Percentiles rank a stretch among this genome's conserved stretches.
These are phyloP conservation scores for Russula emetica DNA, from an alignment of 768 basidiomycete species.

Conservation along the genomic window DNA sequence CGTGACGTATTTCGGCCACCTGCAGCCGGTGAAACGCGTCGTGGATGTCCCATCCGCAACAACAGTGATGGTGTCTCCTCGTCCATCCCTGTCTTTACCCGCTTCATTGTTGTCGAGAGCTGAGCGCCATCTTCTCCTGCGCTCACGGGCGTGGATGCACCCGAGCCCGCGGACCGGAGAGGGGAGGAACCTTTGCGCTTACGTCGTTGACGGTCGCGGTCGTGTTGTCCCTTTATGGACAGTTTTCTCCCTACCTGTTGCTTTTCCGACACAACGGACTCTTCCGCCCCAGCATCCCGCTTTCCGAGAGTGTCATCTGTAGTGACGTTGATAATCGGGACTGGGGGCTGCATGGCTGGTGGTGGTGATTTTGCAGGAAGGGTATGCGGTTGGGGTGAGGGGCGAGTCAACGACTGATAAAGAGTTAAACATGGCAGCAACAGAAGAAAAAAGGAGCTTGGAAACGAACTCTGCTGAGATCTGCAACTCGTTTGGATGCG, in stretches of 20 bases:
- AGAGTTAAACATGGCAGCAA: constrained; percentile 1
- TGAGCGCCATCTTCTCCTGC: not conserved
- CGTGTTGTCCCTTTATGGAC: constrained; percentile 21
- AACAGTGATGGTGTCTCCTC: constrained; percentile 20
- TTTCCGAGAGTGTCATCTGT: not conserved
- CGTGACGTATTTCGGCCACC: not conserved
- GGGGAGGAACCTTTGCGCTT: constrained; percentile 1
- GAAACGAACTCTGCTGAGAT: constrained; percentile 27
- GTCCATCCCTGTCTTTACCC: constrained; percentile 8
- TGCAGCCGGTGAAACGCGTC: not conserved
- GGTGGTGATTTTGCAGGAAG: constrained; percentile 14
- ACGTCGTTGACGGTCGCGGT: constrained; percentile 10
- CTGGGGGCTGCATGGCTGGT: not conserved
- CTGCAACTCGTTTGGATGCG: constrained; percentile 19
- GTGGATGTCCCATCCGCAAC: constrained; percentile 14
- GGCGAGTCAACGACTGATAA: constrained; percentile 10
- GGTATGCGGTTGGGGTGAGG: not conserved
- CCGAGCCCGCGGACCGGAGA: not conserved
- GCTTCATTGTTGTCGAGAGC: not conserved
- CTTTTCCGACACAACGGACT: not conserved
- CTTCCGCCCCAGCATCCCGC: constrained; percentile 6
- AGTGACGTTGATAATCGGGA: not conserved
- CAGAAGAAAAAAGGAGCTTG: constrained; percentile 1
- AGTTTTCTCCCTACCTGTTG: constrained; percentile 4
- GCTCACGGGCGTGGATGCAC: constrained; percentile 2